Base-by-base conservation (phyloP, 2,329 filamentous ascomycete species). In the Fusarium sp. region DNA sequence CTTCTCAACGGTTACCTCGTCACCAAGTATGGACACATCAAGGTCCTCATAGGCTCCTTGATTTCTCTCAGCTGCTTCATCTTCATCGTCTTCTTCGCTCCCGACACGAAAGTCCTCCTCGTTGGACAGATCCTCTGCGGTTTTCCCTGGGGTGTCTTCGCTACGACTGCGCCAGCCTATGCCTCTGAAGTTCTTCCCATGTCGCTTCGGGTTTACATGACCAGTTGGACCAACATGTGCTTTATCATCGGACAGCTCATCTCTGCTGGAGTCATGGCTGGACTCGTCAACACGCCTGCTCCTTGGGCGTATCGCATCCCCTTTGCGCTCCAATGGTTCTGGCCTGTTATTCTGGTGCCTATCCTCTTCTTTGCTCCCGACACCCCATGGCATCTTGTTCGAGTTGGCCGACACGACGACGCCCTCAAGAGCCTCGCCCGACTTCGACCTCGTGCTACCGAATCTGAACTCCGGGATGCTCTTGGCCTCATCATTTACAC, bases 311-410 rank as follows among this genome's bases (percentile, higher is more conserved):
- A 85, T 71, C 79, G 82, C 11, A 84, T 83, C 14, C 85, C 85
- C 1, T 87, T 85, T 60, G 85, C 81, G 1, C 58, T 87, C 1
- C 85, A 87, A 65, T 87, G 86, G 86, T 73, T 82, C 7, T 88
- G 84, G 81, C 84, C 85, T 0, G 77, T 82, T 2, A 77, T 83
- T 3, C 76, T 87, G 4, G 66, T 86, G 7, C 72, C 82, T 0
- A 74, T 79, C 4, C 76, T 85, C 4, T 69, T 75, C 14, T 83
- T 86, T 35, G 83, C 84, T 2, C 86, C 86, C 0, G 85, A 87
- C 60, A 84, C 82, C 2, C 86, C 86, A 0, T 80, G 84, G 82
- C 84, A 82, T 75, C 78, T 82, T 1, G 80, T 85, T 14, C 80
- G 84, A 7, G 68, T 80, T 18, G 80, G 79, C 1, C 74, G 74